Evolutionary conservation across 2,329 filamentous ascomycete species (phyloP).

Genomic region (Aspergillus ochraceoroseus): DNA sequence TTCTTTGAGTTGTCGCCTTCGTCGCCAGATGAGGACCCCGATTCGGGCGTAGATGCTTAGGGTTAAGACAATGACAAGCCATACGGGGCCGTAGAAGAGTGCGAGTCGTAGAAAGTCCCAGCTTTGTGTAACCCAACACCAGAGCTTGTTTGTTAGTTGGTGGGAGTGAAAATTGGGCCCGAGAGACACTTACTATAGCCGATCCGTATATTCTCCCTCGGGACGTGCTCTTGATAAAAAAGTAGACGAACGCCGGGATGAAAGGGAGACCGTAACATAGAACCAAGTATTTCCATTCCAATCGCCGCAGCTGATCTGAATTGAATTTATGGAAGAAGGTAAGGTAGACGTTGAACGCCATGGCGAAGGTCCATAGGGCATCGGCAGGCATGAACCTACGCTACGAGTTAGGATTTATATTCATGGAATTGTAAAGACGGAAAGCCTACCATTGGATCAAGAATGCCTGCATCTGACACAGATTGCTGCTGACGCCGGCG

Average conservation of each 20-base stretch:
- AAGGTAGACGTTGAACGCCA: conserved; percentile 78
- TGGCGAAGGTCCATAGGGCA: conserved; percentile 70
- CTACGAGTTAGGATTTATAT: background rate
- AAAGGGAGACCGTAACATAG: conserved; percentile 70
- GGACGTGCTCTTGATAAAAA: conserved; percentile 56
- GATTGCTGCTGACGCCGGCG: conserved; percentile 46
- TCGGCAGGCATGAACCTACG: conserved; percentile 76
- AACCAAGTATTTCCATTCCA: conserved; percentile 67
- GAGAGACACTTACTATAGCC: conserved; percentile 50
- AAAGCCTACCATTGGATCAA: conserved; percentile 78
- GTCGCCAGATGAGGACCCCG: conserved; percentile 44
- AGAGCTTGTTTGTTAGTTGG: too few species aligned
- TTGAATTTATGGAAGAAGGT: conserved; percentile 74
- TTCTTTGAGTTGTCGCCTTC: conserved; percentile 57
- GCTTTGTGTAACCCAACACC: conserved; percentile 69
- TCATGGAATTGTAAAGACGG: background rate
- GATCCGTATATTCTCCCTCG: conserved; percentile 65
- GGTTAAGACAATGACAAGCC: conserved; percentile 40
- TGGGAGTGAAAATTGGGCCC: background rate
- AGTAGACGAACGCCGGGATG: conserved; percentile 61
- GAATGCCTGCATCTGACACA: conserved; percentile 73
- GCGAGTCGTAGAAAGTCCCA: conserved; percentile 70
- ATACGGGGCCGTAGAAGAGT: conserved; percentile 60
- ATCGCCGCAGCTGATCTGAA: conserved; percentile 55
- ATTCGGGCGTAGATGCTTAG: conserved; percentile 41